Conservation (phyloP, 2,329 filamentous ascomycete genomes). For the Akanthomyces uredinophilus region DNA sequence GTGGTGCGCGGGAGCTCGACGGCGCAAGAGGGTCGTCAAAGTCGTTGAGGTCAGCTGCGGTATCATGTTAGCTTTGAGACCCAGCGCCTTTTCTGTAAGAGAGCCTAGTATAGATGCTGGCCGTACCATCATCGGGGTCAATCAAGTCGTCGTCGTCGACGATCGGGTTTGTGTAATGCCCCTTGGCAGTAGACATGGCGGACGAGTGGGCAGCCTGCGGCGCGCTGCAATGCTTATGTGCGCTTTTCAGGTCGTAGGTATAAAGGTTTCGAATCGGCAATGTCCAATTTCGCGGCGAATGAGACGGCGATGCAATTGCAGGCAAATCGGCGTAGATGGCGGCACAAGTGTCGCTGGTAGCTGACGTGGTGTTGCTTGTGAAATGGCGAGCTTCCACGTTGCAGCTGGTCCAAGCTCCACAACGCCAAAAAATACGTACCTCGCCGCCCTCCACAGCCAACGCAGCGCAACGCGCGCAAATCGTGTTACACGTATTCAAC, state of each 20-base stretch:
- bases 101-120: background rate
- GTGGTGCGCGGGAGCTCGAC: constrained; percentile 67
- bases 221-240: background rate
- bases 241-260: background rate
- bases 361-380: constrained; percentile 14
- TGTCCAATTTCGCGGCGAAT: too few relatives aligned
- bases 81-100: background rate
- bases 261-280: background rate
- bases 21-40: constrained; percentile 78
- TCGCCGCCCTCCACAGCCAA: background rate
- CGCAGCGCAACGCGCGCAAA: background rate
- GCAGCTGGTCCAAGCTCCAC: constrained; percentile 25
- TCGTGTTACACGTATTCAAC: background rate
- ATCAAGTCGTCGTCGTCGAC: constrained; percentile 67
- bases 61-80: constrained; percentile 18
- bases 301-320: background rate
- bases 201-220: background rate
- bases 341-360: constrained; percentile 3
- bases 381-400: constrained; percentile 23
- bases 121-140: constrained; percentile 70
- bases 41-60: constrained; percentile 75
- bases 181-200: constrained; percentile 43
- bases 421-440: constrained; percentile 1
- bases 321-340: background rate
- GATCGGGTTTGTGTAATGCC: constrained; percentile 57